Conservation (phyloP, 495 filamentous ascomycete species). For the Terfezia boudieri region DNA sequence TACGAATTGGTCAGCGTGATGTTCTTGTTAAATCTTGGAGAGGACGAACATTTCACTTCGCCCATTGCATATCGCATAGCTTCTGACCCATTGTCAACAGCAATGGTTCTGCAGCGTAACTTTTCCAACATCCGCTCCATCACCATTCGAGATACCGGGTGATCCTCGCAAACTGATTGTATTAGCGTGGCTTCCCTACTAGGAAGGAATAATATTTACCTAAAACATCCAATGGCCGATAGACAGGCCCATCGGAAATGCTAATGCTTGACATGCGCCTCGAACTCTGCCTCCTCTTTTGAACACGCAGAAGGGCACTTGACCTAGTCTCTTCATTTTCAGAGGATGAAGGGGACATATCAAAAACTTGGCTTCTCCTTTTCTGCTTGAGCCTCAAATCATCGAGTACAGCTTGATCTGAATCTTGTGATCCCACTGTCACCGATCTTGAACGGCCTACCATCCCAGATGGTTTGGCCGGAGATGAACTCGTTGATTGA, state of each 20-base stretch:
- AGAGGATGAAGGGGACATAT: slow-evolving; percentile 90
- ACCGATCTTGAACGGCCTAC: slow-evolving; percentile 54
- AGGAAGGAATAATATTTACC: slow-evolving; percentile 4
- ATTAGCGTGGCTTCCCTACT: slow-evolving; percentile 4
- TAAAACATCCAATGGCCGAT: slow-evolving; percentile 77
- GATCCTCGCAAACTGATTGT: slow-evolving; percentile 70
- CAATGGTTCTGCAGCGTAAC: slow-evolving; percentile 82
- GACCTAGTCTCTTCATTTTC: slow-evolving; percentile 88
- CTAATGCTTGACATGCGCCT: slow-evolving; percentile 76
- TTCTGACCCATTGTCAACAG: slow-evolving; percentile 67
- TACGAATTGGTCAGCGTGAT: slow-evolving; percentile 18
- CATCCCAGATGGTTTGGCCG: slow-evolving; percentile 24
- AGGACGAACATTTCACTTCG: slow-evolving; percentile 43
- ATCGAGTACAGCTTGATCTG: slow-evolving; percentile 42
- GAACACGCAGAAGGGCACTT: slow-evolving; percentile 79
- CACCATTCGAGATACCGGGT: slow-evolving; percentile 87
- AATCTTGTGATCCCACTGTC: slow-evolving; percentile 86
- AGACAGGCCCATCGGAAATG: slow-evolving; percentile 56
- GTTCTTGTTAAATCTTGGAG: not conserved
- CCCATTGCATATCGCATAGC: slow-evolving; percentile 79
- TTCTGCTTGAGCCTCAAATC: slow-evolving; percentile 61
- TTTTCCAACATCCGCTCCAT: slow-evolving; percentile 96
- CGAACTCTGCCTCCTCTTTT: slow-evolving; percentile 76
- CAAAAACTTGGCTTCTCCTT: slow-evolving; percentile 79
- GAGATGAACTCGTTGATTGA: slow-evolving; percentile 20